phyloP scores from a whole-genome alignment of 208 protist species.

The Trypanosoma avium region DNA sequence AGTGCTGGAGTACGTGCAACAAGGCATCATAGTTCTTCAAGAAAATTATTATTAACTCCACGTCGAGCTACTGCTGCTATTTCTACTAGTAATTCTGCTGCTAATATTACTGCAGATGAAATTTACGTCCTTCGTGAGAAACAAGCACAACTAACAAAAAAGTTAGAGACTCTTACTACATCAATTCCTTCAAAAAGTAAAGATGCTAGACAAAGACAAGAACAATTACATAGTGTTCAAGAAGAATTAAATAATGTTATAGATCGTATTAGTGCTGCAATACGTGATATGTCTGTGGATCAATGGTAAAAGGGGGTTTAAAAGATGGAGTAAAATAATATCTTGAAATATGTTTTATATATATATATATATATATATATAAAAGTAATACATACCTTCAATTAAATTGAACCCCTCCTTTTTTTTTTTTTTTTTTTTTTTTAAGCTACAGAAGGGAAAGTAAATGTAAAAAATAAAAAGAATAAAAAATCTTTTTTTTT shows the following conservation, averaged over 20 bases:
- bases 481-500: background rate
- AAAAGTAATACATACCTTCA: background rate
- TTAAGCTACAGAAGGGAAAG: no score
- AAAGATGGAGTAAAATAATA: no score
- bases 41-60: no score
- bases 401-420: background rate
- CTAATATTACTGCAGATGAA: background rate
- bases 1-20: background rate
- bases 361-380: slow-evolving; percentile 2
- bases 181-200: background rate
- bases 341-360: background rate
- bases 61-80: no score
- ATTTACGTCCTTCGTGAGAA: background rate
- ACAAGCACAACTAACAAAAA: background rate
- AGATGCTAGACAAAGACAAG: background rate
- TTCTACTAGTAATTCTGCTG: background rate
- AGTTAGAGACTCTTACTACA: background rate
- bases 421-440: background rate
- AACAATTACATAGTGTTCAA: background rate
- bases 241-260: slow-evolving; percentile 8
- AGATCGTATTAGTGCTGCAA: background rate
- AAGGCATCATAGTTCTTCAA: background rate
- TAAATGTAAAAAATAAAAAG: no score
- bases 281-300: background rate
- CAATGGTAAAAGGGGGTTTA: no score